Evolutionary conservation across 345 rosid genomes (phyloP).

Genomic region (Populus nigra): DNA sequence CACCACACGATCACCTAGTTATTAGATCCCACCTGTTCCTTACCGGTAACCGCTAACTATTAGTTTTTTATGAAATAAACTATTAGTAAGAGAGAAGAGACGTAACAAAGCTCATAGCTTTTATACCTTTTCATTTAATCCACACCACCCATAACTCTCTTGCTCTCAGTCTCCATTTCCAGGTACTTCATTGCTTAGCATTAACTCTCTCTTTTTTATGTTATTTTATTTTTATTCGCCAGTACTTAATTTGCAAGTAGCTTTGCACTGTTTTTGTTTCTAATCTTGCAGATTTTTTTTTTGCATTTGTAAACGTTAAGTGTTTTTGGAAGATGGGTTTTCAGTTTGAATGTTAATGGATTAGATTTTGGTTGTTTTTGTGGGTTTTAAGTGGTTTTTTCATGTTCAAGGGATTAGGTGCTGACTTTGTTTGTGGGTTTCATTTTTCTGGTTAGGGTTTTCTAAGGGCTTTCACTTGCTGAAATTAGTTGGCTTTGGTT

Average conservation of each 20-base stretch:
- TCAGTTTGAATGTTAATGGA: conserved; percentile 1
- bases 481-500: neutral
- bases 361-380: conserved; percentile 9
- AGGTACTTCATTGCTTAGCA: neutral
- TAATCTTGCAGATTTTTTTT: neutral
- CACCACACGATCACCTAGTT: neutral
- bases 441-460: conserved; percentile 10
- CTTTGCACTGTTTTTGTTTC: neutral
- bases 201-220: neutral
- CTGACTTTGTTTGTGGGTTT: neutral
- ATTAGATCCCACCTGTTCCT: neutral
- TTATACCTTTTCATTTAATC: neutral
- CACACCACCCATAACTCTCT: neutral
- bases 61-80: neutral
- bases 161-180: conserved; percentile 6
- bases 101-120: neutral
- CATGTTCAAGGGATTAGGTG: neutral
- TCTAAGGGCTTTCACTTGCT: neutral
- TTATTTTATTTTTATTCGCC: neutral
- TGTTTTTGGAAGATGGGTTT: conserved; percentile 15
- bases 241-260: too few species aligned
- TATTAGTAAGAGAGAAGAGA: neutral
- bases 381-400: conserved; percentile 7
- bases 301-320: neutral
- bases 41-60: neutral